Percentiles rank a stretch among this genome's conserved stretches.
Evolutionary conservation across 257 asterid genomes (phyloP).

Genomic region (Plectranthus barbatus): DNA sequence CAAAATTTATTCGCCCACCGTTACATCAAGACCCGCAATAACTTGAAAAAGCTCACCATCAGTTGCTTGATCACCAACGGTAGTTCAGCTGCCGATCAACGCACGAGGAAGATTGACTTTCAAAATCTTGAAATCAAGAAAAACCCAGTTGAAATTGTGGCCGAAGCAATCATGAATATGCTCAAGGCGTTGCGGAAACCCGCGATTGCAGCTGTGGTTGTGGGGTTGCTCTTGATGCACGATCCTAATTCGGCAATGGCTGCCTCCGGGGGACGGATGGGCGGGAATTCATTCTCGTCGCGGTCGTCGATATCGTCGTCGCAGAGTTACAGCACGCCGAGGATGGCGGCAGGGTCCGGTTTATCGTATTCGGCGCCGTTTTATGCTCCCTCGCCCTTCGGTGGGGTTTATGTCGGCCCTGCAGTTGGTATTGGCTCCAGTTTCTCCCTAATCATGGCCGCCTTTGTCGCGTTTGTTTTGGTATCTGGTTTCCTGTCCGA

Average conservation of each 20-base stretch:
- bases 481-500: constrained; percentile 84
- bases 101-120: not conserved
- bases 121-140: constrained; percentile 1
- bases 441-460: constrained; percentile 45
- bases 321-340: constrained; percentile 51
- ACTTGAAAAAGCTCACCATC: constrained; percentile 18
- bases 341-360: constrained; percentile 37
- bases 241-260: constrained; percentile 71
- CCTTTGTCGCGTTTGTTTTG: constrained; percentile 65
- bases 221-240: constrained; percentile 52
- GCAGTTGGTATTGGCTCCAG: constrained; percentile 83
- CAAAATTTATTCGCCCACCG: constrained; percentile 7
- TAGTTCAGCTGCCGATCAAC: not conserved
- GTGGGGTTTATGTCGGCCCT: constrained; percentile 74
- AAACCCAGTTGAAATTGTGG: constrained; percentile 35
- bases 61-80: constrained; percentile 27
- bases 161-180: constrained; percentile 23
- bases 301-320: constrained; percentile 41
- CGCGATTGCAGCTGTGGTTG: constrained; percentile 48
- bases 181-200: constrained; percentile 65
- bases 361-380: constrained; percentile 67
- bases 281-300: constrained; percentile 76
- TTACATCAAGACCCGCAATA: constrained; percentile 20
- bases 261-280: constrained; percentile 92
- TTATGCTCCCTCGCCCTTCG: constrained; percentile 74